Conservation (phyloP, 192 early-diverging fungal species). For the Backusella westeae region DNA sequence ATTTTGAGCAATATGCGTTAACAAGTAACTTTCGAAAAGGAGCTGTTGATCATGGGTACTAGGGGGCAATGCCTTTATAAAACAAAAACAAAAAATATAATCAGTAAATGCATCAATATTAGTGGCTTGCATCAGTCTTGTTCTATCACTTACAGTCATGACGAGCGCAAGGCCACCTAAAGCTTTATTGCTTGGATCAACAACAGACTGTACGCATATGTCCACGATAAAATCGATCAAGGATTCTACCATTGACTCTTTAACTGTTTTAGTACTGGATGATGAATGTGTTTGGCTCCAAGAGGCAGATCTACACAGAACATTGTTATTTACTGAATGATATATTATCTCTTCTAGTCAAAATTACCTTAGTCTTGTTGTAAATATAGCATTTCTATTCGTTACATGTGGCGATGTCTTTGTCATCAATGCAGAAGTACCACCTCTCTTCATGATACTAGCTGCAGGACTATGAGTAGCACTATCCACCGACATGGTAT, state of each 20-base stretch:
- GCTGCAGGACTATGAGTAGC: not conserved
- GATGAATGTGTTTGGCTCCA: not conserved
- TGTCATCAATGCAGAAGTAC: conserved; percentile 24
- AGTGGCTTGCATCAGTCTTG: not conserved
- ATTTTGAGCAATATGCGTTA: conserved; percentile 39
- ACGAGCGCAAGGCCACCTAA: conserved; percentile 44
- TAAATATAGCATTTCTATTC: conserved; percentile 23
- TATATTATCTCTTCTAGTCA: not conserved
- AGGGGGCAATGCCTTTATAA: conserved; percentile 32
- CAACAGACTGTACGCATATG: conserved; percentile 52
- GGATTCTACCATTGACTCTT: conserved; percentile 37
- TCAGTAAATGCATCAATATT: not conserved
- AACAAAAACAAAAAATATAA: not conserved
- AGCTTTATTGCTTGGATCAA: conserved; percentile 43
- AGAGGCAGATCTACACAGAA: conserved; percentile 18
- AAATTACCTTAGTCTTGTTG: conserved; percentile 25
- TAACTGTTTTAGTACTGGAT: not conserved
- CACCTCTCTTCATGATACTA: conserved; percentile 36
- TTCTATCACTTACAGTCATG: conserved; percentile 37
- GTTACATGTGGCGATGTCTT: conserved; percentile 40
- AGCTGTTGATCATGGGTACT: conserved; percentile 35
- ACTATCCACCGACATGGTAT: conserved; percentile 3
- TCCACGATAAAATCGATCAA: conserved; percentile 55
- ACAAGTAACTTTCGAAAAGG: conserved; percentile 45
- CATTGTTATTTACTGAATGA: not conserved